Percentiles rank a stretch among this genome's conserved stretches.
These are phyloP conservation scores for Rhizophagus sp. DNA, from an alignment of 192 early-diverging fungal genomes.

Conservation along the genomic window DNA sequence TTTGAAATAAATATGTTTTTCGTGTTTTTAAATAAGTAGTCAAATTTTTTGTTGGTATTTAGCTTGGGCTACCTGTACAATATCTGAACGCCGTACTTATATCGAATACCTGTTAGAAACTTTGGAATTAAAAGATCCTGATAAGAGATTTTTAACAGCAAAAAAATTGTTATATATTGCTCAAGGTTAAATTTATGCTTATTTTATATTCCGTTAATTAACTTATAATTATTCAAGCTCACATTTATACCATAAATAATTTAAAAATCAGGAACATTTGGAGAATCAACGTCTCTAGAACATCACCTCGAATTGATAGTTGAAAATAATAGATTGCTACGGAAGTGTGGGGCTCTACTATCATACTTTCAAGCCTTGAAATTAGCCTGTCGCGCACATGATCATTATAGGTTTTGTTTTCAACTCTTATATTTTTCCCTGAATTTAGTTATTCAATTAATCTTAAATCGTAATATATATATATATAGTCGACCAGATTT, in stretches of 20 bases:
- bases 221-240: no score
- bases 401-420: conserved; percentile 36
- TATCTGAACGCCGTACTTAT: conserved; percentile 45
- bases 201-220: neutral
- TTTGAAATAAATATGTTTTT: neutral
- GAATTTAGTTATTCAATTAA: neutral
- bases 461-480: neutral
- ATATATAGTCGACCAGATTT: neutral
- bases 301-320: conserved; percentile 59
- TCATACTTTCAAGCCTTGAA: conserved; percentile 57
- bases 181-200: conserved; percentile 52
- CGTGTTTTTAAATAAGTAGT: neutral
- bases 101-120: conserved; percentile 57
- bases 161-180: conserved; percentile 64
- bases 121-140: conserved; percentile 54
- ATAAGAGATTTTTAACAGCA: conserved; percentile 51
- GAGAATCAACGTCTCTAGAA: conserved; percentile 18
- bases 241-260: neutral
- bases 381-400: conserved; percentile 56
- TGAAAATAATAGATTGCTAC: conserved; percentile 58
- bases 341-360: conserved; percentile 58
- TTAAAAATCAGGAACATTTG: conserved; percentile 26
- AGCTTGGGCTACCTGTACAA: conserved; percentile 49
- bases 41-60: neutral
- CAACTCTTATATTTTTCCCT: neutral